These are phyloP conservation scores for Cercis canadensis DNA, from an alignment of 306 rosid species.

Conservation along the genomic window DNA sequence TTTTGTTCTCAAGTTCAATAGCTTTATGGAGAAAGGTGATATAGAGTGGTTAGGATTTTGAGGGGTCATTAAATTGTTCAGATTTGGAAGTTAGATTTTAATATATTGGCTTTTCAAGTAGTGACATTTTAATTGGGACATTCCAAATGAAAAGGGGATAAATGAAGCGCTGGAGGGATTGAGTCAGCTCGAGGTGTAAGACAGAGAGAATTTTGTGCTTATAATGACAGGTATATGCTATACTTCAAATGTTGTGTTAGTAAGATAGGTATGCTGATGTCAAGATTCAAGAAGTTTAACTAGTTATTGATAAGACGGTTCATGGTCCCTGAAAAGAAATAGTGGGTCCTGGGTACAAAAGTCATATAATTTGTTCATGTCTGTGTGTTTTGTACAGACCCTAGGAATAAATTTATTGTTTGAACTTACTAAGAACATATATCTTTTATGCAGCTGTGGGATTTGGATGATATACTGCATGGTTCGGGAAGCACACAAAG, in stretches of 20 bases:
- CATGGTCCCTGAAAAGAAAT: background rate
- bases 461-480: conserved; percentile 69
- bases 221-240: background rate
- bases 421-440: conserved; percentile 9
- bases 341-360: background rate
- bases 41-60: background rate
- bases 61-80: background rate
- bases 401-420: background rate
- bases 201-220: no score
- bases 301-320: no score
- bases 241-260: background rate
- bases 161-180: no score
- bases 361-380: background rate
- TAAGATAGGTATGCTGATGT: conserved; percentile 1
- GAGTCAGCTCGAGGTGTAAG: conserved; percentile 1
- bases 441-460: conserved; percentile 67
- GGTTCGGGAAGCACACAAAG: conserved; percentile 40
- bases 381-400: background rate
- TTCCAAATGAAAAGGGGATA: background rate
- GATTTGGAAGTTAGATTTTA: background rate
- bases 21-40: background rate
- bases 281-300: no score
- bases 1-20: background rate
- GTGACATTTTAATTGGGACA: background rate
- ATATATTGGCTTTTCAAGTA: background rate